Percentiles rank a stretch among this genome's conserved stretches.
Evolutionary conservation across 2,329 filamentous ascomycete genomes (phyloP).

Genomic region (Tolypocladium amazonense): DNA sequence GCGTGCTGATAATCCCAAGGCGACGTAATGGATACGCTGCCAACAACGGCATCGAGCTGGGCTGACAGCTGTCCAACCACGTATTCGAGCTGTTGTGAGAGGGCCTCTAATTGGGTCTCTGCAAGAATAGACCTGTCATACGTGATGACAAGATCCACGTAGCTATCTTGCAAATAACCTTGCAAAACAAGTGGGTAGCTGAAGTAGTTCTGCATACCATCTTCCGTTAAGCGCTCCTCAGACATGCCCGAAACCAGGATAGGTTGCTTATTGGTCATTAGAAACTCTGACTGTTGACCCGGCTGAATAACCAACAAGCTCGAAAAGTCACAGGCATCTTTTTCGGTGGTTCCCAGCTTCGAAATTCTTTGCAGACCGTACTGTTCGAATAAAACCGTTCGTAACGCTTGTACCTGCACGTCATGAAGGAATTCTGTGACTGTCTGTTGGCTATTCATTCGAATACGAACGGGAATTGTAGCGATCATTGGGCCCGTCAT

Average conservation of each 20-base stretch:
- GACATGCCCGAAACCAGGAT: not conserved
- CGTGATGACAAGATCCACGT: not conserved
- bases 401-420: conserved; percentile 2
- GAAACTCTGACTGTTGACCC: not conserved
- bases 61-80: not conserved
- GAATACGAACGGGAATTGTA: not conserved
- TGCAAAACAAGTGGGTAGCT: not conserved
- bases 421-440: conserved; percentile 2
- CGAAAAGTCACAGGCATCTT: conserved; percentile 12
- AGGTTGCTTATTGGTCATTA: too few relatives aligned
- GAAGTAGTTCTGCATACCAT: conserved; percentile 2
- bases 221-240: not conserved
- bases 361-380: conserved; percentile 11
- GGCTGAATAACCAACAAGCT: conserved; percentile 16
- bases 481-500: not conserved
- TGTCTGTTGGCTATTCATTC: not conserved
- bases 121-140: not conserved
- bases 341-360: conserved; percentile 5
- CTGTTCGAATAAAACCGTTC: conserved; percentile 8
- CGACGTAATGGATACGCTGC: not conserved
- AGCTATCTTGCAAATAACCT: not conserved
- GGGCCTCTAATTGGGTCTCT: not conserved
- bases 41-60: not conserved
- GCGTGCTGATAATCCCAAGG: conserved; percentile 1
- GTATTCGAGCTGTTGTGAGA: not conserved